Base-by-base conservation (phyloP, 176 grass and related monocot genomes). In the Calamus simplicifolius region DNA sequence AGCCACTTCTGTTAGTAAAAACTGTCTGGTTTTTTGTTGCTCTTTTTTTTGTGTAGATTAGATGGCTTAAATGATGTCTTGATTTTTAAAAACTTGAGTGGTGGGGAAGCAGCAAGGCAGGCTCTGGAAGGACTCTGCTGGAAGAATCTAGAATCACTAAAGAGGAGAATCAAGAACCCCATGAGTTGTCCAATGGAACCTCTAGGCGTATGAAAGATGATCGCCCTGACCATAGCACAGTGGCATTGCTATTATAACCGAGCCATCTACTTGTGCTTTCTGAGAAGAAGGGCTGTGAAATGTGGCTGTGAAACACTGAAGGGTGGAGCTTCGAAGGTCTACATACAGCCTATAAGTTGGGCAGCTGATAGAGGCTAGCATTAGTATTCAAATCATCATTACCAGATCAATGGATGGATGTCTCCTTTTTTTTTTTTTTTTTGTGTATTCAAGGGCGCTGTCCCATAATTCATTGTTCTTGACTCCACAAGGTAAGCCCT, bases 211-310 rank as follows among this genome's bases (percentile, higher is more conserved):
- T 71, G 16, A 43, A 43, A 13, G 86, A 78, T 4, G 81, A 89
- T 4, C 78, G 81, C 29, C 80, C 77, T 50, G 86, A 85, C 64
- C 74, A 79, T 76, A 68, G 87, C 54, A 65, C 75, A 60, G 81
- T 85, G 5, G 72, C 16, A 66, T 23, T 4, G 18, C 19, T 21
- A 56, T 29, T 18, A 76, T 72, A 25, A 69, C 54, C 0, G 82
- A 74, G 49, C 72, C 83, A 10, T 87, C 69, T 14, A 73, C 84
- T 72, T 97, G 48, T 84, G 83, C 50, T 80, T 81, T 70, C 64
- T 88, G 17, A 88, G 92, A 75, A 82, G 75, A 66, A 88, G 81
- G 72, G 77, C 84, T 16, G 78, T 87, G 6, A 78, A 90, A 14
- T 79, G 75, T 15, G 84, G 83, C 28, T 79, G 83, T 23, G 69